phyloP scores from a whole-genome alignment of 139 green algal genomes.

The Coelastrella sp. region DNA sequence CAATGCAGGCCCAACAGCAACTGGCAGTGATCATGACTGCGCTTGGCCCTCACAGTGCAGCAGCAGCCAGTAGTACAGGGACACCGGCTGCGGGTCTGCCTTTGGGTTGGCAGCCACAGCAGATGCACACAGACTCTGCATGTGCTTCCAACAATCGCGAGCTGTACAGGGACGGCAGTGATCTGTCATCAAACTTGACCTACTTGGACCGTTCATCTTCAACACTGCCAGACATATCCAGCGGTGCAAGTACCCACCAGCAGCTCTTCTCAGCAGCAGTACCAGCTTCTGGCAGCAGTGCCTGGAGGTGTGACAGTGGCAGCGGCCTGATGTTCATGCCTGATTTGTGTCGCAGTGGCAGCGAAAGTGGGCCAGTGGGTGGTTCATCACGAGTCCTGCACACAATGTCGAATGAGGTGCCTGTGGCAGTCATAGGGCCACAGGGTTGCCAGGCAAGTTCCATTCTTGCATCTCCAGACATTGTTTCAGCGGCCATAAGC shows the following conservation, averaged over 20 bases:
- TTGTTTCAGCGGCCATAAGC: background rate
- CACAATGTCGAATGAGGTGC: background rate
- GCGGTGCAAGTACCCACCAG: background rate
- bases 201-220: background rate
- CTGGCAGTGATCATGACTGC: background rate
- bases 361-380: background rate
- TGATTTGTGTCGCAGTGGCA: background rate
- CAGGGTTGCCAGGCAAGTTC: too few relatives aligned
- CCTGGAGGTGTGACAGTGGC: background rate
- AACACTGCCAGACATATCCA: background rate
- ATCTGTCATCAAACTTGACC: background rate
- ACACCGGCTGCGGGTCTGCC: background rate
- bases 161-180: background rate
- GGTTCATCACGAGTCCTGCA: background rate
- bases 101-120: background rate
- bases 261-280: background rate
- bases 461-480: too few relatives aligned
- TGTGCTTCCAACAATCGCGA: background rate
- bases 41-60: background rate
- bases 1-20: background rate
- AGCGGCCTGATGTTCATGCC: background rate
- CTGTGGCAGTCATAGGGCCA: background rate
- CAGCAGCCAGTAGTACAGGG: background rate
- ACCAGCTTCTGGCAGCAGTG: background rate
- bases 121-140: background rate